A percentile compares a stretch with the other conserved stretches of the same genome.
Conservation (phyloP, 2,329 filamentous ascomycete genomes). For the Fusarium palustre region DNA sequence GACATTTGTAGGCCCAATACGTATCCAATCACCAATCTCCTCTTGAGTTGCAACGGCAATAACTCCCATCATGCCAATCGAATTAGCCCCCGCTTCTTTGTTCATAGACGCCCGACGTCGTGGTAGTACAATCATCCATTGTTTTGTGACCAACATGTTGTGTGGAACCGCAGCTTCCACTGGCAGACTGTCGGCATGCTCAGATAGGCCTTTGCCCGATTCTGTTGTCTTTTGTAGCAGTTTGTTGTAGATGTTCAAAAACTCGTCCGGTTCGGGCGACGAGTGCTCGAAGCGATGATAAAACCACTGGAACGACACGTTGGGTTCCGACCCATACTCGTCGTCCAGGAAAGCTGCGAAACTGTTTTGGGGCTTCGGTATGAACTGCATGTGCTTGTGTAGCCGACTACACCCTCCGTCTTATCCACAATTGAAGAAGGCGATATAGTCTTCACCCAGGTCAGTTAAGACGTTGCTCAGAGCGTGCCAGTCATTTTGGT, state of each 20-base stretch:
- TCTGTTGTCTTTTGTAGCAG: background rate
- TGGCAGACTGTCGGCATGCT: background rate
- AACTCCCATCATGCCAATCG: slow-evolving; percentile 3
- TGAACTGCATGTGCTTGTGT: slow-evolving; percentile 13
- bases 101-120: background rate
- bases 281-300: background rate
- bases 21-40: background rate
- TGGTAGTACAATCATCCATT: background rate
- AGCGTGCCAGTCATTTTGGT: background rate
- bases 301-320: background rate
- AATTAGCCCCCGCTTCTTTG: background rate
- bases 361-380: background rate
- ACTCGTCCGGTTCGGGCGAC: accelerated
- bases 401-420: slow-evolving; percentile 10
- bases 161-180: background rate
- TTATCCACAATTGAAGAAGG: slow-evolving; percentile 1
- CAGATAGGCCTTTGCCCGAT: background rate
- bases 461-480: background rate
- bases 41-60: background rate
- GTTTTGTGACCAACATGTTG: background rate
- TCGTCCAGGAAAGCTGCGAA: background rate
- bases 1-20: background rate
- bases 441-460: accelerated
- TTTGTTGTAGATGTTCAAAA: background rate
- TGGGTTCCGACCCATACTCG: accelerated